Base-by-base conservation (phyloP, 257 asterid genomes). In the Echites panduratus region DNA sequence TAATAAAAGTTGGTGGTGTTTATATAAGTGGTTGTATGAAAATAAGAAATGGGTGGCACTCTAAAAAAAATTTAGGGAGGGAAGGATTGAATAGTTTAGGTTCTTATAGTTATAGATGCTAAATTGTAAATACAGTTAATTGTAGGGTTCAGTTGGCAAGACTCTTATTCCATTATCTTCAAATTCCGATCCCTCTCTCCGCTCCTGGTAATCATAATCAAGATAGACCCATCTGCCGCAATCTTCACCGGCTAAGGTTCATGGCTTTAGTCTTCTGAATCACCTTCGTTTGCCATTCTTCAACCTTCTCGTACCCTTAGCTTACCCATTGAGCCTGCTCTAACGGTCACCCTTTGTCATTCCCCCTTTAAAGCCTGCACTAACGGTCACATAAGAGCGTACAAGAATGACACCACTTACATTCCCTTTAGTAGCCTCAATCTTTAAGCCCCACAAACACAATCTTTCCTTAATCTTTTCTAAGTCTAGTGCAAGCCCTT, bases 371-470 rank as follows among this genome's bases (percentile, higher is more conserved):
- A 59, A 59, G 41, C 41, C n/a, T 59, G 66, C 19, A 53, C 8
- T 19, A 5, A 57, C 17, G 11, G 10, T 59, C 0, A 27, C 4
- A 32, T 32, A 13, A n/a, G 12, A 12, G 35, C 52, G 56, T 13
- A 2, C 13, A n/a, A 53, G 41, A n/a, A 93, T 93, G 98, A 91
- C 91, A 61, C 76, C 83, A 61, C 88, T 88, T 10, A 75, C 94
- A 43, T 83, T 88, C 59, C 98, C 97, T 11, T 66, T 88, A 63
- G 82, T 89, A 38, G 86, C 95, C 32, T 85, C 95, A 38, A 71
- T 94, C 61, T 76, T 94, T 53, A 87, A 76, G 14, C 78, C 94
- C 35, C 87, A 64, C 76, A 81, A 68, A 43, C 45, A 79, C 48
- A 87, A 75, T 49, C 4, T 91, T 59, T 66, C 84, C n/a, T 75